Evolutionary conservation across 148 eudicot species (phyloP).

Genomic region (Rhododendron molle): DNA sequence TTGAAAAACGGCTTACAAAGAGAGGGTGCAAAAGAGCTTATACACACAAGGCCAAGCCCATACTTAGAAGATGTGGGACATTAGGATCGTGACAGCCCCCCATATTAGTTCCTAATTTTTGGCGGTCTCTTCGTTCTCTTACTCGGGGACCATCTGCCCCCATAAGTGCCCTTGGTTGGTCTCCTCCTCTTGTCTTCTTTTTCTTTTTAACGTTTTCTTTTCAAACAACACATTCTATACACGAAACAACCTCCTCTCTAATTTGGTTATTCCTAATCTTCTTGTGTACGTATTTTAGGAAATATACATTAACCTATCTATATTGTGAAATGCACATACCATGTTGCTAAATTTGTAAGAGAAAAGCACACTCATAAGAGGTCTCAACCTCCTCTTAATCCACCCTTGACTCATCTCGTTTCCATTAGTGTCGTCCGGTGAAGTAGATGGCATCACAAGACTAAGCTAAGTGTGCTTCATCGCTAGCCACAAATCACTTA

Average conservation of each 20-base stretch:
- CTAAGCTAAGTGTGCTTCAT: neutral
- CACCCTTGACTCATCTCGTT: neutral
- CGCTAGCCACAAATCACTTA: neutral
- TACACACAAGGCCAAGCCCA: too few species aligned
- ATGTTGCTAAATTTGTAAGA: neutral
- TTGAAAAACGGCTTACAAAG: too few species aligned
- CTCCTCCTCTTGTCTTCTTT: neutral
- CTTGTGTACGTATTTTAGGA: neutral
- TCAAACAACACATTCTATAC: neutral
- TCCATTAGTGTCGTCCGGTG: neutral
- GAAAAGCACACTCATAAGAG: neutral
- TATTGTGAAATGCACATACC: neutral
- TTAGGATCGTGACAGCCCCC: too few species aligned
- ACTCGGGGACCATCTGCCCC: too few species aligned
- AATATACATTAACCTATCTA: too few species aligned
- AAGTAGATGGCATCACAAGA: neutral
- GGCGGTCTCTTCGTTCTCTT: too few species aligned
- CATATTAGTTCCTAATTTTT: too few species aligned
- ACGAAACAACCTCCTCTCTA: neutral
- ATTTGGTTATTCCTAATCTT: neutral
- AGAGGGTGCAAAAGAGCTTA: too few species aligned
- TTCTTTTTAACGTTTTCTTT: neutral
- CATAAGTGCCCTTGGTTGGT: neutral
- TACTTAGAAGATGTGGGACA: too few species aligned
- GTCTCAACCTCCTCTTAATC: neutral